Evolutionary conservation across 73 alveolate genomes (phyloP).

Genomic region (Paraurostyla sp.): DNA sequence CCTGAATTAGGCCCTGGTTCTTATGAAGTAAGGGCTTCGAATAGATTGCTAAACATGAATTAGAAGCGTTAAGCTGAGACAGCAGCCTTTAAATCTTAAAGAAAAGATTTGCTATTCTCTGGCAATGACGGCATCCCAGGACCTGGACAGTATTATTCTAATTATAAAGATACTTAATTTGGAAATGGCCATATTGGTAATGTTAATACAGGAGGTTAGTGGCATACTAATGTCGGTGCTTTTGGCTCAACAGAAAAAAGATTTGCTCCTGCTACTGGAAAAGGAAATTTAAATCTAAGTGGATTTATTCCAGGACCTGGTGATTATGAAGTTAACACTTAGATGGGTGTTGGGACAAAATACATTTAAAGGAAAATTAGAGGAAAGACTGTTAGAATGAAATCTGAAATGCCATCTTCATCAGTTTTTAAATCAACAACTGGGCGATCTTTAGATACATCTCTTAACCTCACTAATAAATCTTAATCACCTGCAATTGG

Average conservation of each 20-base stretch:
- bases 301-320: constrained; percentile 52
- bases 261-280: not conserved
- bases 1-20: constrained; percentile 8
- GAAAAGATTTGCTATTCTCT: constrained; percentile 49
- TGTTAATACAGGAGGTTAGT: not conserved
- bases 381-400: constrained; percentile 37
- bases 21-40: constrained; percentile 9
- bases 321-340: not conserved
- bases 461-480: not conserved
- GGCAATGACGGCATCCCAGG: constrained; percentile 58
- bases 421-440: constrained; percentile 8
- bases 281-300: not conserved
- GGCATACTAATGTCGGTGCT: constrained; percentile 61
- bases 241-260: constrained; percentile 61
- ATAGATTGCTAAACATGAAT: not conserved
- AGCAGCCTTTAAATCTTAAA: constrained; percentile 36
- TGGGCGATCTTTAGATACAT: not conserved
- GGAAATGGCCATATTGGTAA: constrained; percentile 6
- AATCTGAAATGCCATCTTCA: constrained; percentile 32
- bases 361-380: constrained; percentile 41
- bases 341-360: constrained; percentile 19
- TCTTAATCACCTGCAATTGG: constrained; percentile 35
- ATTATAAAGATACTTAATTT: not conserved
- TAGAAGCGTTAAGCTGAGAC: constrained; percentile 17
- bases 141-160: not conserved